Conservation (phyloP, 768 basidiomycete species). For the Termitomyces sp. region DNA sequence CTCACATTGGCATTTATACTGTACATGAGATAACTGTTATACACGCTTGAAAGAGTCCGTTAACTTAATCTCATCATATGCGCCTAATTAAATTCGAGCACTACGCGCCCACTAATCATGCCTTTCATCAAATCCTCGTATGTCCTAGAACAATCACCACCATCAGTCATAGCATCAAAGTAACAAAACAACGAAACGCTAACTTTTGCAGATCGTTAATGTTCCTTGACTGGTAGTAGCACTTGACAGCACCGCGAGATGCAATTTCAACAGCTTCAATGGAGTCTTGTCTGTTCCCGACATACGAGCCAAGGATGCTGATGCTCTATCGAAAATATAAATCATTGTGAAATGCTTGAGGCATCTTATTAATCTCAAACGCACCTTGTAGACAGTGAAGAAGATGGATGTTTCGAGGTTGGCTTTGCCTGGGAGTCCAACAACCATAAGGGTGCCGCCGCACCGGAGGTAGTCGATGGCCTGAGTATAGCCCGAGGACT, state of each 20-base stretch:
- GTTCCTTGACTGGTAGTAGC: slow-evolving; percentile 40
- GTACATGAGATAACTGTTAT: background rate
- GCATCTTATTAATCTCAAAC: background rate
- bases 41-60: background rate
- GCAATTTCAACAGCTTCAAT: slow-evolving; percentile 77
- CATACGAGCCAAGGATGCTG: slow-evolving; percentile 48
- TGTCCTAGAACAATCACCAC: slow-evolving; percentile 18
- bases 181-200: slow-evolving; percentile 18
- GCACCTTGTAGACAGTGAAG: slow-evolving; percentile 61
- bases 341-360: slow-evolving; percentile 3
- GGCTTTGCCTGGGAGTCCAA: slow-evolving; percentile 69
- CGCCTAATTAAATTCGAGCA: slow-evolving; percentile 26
- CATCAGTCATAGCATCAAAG: background rate
- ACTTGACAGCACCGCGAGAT: slow-evolving; percentile 62
- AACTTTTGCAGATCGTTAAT: slow-evolving; percentile 49
- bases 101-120: slow-evolving; percentile 46
- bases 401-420: slow-evolving; percentile 60
- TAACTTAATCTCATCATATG: background rate
- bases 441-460: slow-evolving; percentile 70
- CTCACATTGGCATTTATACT: background rate
- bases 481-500: slow-evolving; percentile 41
- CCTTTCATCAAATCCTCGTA: slow-evolving; percentile 36
- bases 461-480: slow-evolving; percentile 73
- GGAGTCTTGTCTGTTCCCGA: slow-evolving; percentile 80
- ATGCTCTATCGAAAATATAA: slow-evolving; percentile 37